A percentile compares a stretch with the other conserved stretches of the same genome.
phyloP scores from a whole-genome alignment of 805 yeast species.

The Candida germanica region DNA sequence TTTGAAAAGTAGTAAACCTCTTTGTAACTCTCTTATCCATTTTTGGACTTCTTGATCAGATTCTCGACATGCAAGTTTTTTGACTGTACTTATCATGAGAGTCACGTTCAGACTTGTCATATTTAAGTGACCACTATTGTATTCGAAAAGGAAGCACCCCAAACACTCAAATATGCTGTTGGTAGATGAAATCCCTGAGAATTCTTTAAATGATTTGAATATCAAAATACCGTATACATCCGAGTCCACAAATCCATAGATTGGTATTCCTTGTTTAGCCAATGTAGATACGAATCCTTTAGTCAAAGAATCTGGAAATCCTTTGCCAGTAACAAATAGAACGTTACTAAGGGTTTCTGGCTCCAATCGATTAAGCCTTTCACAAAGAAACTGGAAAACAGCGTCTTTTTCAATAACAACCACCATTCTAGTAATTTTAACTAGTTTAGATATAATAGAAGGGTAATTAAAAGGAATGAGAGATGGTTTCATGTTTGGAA shows the following conservation, averaged over 20 bases:
- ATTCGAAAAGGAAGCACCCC: slow-evolving; percentile 45
- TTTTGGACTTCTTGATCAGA: background rate
- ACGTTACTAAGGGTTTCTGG: background rate
- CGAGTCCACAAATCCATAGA: slow-evolving; percentile 54
- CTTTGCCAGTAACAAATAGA: slow-evolving; percentile 57
- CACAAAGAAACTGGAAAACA: slow-evolving; percentile 31
- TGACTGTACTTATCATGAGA: slow-evolving; percentile 16
- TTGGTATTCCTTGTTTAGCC: slow-evolving; percentile 24
- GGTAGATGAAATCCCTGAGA: background rate
- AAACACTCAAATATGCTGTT: slow-evolving; percentile 15
- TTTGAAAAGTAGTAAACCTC: slow-evolving; percentile 47
- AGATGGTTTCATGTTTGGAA: slow-evolving; percentile 13
- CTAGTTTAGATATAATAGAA: background rate
- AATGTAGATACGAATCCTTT: slow-evolving; percentile 36
- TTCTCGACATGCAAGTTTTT: background rate
- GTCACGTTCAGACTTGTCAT: slow-evolving; percentile 19
- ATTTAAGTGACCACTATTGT: slow-evolving; percentile 24
- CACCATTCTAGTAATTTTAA: slow-evolving; percentile 8
- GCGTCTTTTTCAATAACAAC: slow-evolving; percentile 41
- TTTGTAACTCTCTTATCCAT: slow-evolving; percentile 47
- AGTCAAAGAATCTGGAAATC: slow-evolving; percentile 62
- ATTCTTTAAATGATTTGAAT: slow-evolving; percentile 34
- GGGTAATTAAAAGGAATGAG: slow-evolving; percentile 16
- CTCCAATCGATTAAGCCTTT: slow-evolving; percentile 11
- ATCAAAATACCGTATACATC: slow-evolving; percentile 65